A percentile compares a stretch with the other conserved stretches of the same genome.
phyloP scores from a whole-genome alignment of 1,139 yeast species.

The Geotrichum restrictum region DNA sequence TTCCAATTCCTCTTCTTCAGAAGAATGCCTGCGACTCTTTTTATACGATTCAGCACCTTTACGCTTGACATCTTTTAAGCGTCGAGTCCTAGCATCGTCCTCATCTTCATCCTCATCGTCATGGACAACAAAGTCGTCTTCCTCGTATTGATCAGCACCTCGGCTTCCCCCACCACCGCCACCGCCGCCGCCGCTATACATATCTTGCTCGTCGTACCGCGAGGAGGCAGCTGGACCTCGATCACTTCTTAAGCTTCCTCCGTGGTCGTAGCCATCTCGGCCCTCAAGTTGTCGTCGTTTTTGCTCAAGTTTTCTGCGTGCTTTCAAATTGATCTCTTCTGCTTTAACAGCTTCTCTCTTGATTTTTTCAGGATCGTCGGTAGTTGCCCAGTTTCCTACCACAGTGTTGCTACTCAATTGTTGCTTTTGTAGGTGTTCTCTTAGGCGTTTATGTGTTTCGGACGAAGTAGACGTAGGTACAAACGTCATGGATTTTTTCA shows the following conservation, averaged over 20 bases:
- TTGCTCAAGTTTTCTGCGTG: constrained; percentile 47
- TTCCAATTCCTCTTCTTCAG: constrained; percentile 39
- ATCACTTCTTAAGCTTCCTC: constrained; percentile 28
- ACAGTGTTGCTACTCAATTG: constrained; percentile 51
- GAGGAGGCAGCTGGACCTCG: constrained; percentile 44
- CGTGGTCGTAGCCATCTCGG: constrained; percentile 53
- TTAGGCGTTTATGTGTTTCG: constrained; percentile 72
- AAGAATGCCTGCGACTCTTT: constrained; percentile 30
- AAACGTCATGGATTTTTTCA: constrained; percentile 59
- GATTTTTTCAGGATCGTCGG: constrained; percentile 81
- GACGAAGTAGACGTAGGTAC: constrained; percentile 87
- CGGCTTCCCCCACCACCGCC: constrained; percentile 17
- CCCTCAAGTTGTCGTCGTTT: constrained; percentile 65
- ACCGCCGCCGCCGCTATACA: constrained; percentile 4
- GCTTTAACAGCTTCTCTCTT: constrained; percentile 78
- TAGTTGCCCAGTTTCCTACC: constrained; percentile 70
- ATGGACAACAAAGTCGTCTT: constrained; percentile 51
- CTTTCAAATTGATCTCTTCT: constrained; percentile 47
- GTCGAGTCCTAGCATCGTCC: constrained; percentile 57
- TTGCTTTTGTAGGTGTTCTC: constrained; percentile 69
- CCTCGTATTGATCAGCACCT: constrained; percentile 50
- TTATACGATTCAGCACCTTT: constrained; percentile 52
- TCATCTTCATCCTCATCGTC: constrained; percentile 47
- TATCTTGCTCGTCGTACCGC: constrained; percentile 26
- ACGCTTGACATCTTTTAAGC: constrained; percentile 57